Evolutionary conservation across 108 stramenopile species (phyloP), one percentile per base, ranked within the genome.

Genomic region (Cyclotella cryptica): DNA sequence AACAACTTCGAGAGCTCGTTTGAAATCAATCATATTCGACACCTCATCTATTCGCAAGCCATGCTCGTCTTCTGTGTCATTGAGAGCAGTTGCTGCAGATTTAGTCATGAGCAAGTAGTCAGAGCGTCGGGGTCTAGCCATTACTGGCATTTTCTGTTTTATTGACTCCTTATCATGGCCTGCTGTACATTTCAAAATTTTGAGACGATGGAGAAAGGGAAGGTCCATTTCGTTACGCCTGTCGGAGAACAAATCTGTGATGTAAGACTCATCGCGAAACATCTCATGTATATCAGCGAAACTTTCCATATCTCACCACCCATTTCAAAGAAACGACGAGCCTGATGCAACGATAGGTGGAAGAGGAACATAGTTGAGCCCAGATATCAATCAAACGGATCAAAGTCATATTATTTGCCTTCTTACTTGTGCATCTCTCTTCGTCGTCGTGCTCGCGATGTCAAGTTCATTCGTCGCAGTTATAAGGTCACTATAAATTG

Each of bases 141-240:
- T 53, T 13, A 61, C 40, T 17, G 77, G 82, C 24, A 71, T 39
- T 15, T 65, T 63, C 18, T 66, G 66, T 40, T 80, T 71, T 12
- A 84, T 85, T 14, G 71, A 52, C 26, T 57, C 69, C 8, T n/a
- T 43, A 26, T 54, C 28, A 49, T 59, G 46, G 40, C 68, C 62
- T n/a, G 64, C 69, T 28, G 63, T 15, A 39, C 57, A 67, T 59
- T 35, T 71, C 42, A 81, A 69, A 44, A 79, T 80, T n/a, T n/a
- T n/a, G n/a, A n/a, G n/a, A n/a, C n/a, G n/a, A n/a, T n/a, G n/a
- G n/a, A n/a, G n/a, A n/a, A 90, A 28, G 90, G 73, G 69, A 85
- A 91, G 12, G 90, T 87, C 93, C 93, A 93, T 64, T 86, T 91
- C 26, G 89, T 61, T 6, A 93, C 79, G 0, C 92, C 89, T n/a